Conservation (phyloP, 2,329 filamentous ascomycete genomes). For the Fusarium abutilonis region DNA sequence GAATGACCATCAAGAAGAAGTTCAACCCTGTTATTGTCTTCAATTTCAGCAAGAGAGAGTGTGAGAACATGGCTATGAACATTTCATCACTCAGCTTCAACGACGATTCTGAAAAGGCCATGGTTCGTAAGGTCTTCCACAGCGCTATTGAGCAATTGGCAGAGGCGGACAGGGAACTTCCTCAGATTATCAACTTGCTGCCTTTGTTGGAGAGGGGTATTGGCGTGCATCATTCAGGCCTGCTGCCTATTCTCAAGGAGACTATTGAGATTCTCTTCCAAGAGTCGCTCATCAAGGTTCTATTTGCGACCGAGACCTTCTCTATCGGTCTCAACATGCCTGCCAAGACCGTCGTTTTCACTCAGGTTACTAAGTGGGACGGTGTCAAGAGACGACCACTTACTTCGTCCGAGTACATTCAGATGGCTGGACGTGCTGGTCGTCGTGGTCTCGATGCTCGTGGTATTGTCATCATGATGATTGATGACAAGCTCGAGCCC, state of each 20-base stretch:
- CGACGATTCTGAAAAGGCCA: slow-evolving; percentile 91
- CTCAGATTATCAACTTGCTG: slow-evolving; percentile 90
- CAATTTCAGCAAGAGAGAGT: slow-evolving; percentile 98
- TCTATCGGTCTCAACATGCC: slow-evolving; percentile 99
- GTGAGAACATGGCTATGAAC: slow-evolving; percentile 87
- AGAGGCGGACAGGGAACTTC: slow-evolving; percentile 86
- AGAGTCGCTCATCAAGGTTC: slow-evolving; percentile 95
- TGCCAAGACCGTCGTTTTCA: slow-evolving; percentile 99
- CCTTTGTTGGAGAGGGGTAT: slow-evolving; percentile 91
- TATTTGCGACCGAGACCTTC: slow-evolving; percentile 98
- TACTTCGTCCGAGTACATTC: slow-evolving; percentile 95
- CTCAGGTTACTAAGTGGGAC: slow-evolving; percentile 94
- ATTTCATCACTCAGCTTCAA: slow-evolving; percentile 93
- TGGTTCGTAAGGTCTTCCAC: slow-evolving; percentile 93
- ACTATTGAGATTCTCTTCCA: slow-evolving; percentile 99
- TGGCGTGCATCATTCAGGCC: slow-evolving; percentile 94
- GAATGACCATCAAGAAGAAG: slow-evolving; percentile 98
- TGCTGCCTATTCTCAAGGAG: slow-evolving; percentile 95
- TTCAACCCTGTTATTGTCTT: slow-evolving; percentile 99
- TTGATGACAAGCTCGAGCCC: slow-evolving; percentile 95
- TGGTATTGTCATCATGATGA: slow-evolving; percentile 99
- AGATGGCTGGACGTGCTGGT: slow-evolving; percentile 97
- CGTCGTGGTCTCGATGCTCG: slow-evolving; percentile 97
- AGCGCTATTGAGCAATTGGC: slow-evolving; percentile 93
- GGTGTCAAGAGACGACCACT: slow-evolving; percentile 82